Evolutionary conservation across 1,284 basidiomycete species (phyloP).

Genomic region (Moniliella sp.): DNA sequence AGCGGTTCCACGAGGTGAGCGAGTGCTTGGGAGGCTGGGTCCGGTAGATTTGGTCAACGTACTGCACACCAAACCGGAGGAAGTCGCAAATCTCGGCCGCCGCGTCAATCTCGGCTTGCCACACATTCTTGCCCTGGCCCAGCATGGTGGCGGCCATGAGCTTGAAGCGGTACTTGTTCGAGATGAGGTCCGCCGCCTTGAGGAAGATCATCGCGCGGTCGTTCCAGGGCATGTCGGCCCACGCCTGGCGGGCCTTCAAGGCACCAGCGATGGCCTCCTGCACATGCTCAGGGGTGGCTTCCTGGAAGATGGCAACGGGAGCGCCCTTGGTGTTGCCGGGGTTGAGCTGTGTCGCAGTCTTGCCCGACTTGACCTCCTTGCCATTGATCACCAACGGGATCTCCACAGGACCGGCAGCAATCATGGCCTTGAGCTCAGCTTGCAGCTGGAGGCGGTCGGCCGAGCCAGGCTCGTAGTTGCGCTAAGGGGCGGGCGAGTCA

Average conservation of each 20-base stretch:
- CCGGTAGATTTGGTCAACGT: conserved; percentile 76
- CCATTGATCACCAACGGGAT: conserved; percentile 83
- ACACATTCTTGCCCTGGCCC: conserved; percentile 93
- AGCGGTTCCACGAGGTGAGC: conserved; percentile 77
- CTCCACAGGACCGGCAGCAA: conserved; percentile 61
- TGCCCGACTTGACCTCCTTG: conserved; percentile 62
- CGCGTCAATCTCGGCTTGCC: conserved; percentile 99
- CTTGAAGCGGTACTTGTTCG: conserved; percentile 74
- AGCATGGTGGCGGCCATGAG: conserved; percentile 90
- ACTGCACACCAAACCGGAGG: conserved; percentile 87
- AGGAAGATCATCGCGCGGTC: conserved; percentile 93
- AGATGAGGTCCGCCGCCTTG: conserved; percentile 59
- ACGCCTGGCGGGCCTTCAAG: conserved; percentile 59
- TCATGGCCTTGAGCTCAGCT: conserved; percentile 57
- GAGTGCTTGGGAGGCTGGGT: conserved; percentile 74
- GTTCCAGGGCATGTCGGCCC: conserved; percentile 85
- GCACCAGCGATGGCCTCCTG: conserved; percentile 65
- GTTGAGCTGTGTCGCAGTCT: conserved; percentile 38
- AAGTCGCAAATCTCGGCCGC: conserved; percentile 89
- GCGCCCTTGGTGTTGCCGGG: conserved; percentile 44
- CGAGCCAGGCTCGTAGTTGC: conserved; percentile 57
- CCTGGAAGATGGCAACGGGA: conserved; percentile 59
- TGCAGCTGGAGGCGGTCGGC: conserved; percentile 53
- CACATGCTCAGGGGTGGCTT: conserved; percentile 51
- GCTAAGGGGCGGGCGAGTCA: no score